These are phyloP conservation scores for Tinospora cordifolia DNA, from an alignment of 164 flowering plant genomes.

Conservation along the genomic window DNA sequence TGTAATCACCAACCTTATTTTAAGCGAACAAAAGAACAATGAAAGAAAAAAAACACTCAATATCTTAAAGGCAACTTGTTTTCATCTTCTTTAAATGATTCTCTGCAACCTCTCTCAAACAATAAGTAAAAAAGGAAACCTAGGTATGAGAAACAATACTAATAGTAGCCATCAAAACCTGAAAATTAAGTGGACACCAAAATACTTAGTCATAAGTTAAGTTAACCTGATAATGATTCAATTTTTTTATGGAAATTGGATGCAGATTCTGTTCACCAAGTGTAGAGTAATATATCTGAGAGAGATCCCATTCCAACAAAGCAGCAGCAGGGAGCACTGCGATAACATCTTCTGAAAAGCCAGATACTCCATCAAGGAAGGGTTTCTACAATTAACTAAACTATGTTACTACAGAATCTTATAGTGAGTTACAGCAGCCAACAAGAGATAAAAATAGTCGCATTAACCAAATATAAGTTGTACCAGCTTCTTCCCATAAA, in stretches of 20 bases:
- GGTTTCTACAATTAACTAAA: constrained; percentile 42
- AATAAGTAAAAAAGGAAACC: neutral
- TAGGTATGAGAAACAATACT: neutral
- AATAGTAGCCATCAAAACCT: neutral
- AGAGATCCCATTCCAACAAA: constrained; percentile 44
- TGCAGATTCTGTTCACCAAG: constrained; percentile 21
- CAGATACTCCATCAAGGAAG: constrained; percentile 46
- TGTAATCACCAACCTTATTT: neutral
- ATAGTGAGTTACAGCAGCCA: neutral
- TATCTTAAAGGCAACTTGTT: no score
- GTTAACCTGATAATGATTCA: constrained; percentile 58
- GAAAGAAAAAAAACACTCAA: no score
- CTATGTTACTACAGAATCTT: constrained; percentile 3
- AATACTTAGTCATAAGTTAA: neutral
- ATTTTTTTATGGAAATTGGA: constrained; percentile 15
- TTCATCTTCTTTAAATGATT: neutral
- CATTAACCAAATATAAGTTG: constrained; percentile 10
- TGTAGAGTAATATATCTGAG: constrained; percentile 33
- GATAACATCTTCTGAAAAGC: constrained; percentile 57
- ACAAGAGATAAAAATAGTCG: constrained; percentile 4
- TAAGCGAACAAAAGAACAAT: neutral
- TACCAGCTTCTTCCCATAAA: constrained; percentile 78
- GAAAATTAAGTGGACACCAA: neutral
- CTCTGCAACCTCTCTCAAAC: neutral
- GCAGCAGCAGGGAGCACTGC: constrained; percentile 66